Evolutionary conservation across 2,329 filamentous ascomycete genomes (phyloP).

Genomic region (Colletotrichum brevisporum): DNA sequence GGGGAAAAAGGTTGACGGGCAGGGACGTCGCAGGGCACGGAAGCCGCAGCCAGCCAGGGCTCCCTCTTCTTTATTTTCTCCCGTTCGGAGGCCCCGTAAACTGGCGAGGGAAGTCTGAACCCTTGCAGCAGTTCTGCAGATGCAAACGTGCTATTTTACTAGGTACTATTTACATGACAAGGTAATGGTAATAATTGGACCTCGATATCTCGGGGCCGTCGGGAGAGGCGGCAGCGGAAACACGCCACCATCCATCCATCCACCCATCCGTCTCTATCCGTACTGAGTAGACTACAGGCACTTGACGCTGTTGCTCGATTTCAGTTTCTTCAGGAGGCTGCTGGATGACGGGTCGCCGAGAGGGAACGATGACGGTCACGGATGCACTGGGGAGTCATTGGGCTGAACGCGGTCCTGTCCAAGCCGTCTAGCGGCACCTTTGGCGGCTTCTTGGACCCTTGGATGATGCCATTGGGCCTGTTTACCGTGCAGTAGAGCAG

Average conservation of each 20-base stretch:
- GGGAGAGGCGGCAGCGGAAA: constrained; percentile 29
- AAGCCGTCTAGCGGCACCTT: constrained; percentile 30
- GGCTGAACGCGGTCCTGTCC: constrained; percentile 34
- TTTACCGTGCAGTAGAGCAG: no score
- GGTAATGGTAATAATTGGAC: constrained; percentile 13
- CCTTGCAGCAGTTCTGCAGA: constrained; percentile 1
- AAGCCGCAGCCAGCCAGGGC: constrained; percentile 1
- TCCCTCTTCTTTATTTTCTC: no score
- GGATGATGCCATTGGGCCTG: constrained; percentile 38
- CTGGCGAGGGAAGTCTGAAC: background rate
- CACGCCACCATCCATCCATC: constrained; percentile 8
- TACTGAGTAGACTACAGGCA: no score
- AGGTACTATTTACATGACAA: no score
- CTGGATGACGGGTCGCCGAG: constrained; percentile 7
- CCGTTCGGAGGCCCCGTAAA: no score
- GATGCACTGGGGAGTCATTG: constrained; percentile 17
- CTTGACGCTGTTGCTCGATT: background rate
- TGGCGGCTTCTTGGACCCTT: constrained; percentile 33
- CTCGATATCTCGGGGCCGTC: constrained; percentile 25
- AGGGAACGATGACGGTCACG: constrained; percentile 22
- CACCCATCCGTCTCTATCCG: background rate
- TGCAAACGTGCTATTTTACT: background rate
- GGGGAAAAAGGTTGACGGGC: background rate
- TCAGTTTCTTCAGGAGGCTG: constrained; percentile 14
- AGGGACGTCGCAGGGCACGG: background rate